These are phyloP conservation scores for Rhodamnia rubescens DNA, from an alignment of 345 rosid genomes.

Conservation along the genomic window DNA sequence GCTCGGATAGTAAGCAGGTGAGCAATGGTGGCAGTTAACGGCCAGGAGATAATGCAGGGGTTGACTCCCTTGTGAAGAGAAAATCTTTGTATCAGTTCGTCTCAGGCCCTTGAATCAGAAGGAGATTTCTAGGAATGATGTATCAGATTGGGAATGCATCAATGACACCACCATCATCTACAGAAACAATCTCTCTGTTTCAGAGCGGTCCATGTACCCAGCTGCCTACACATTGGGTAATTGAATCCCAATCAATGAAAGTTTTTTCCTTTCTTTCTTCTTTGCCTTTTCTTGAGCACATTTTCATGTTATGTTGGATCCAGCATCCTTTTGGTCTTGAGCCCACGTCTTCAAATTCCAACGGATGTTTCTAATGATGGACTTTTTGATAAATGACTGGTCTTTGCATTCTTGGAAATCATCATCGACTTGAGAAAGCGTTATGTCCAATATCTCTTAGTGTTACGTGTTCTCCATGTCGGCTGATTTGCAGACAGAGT, in stretches of 20 bases:
- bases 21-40: conserved; percentile 39
- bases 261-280: not conserved
- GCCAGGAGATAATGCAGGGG: conserved; percentile 40
- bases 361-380: not conserved
- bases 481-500: conserved; percentile 57
- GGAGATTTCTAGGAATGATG: conserved; percentile 61
- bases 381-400: not conserved
- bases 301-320: not conserved
- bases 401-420: not conserved
- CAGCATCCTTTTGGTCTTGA: not conserved
- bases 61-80: conserved; percentile 38
- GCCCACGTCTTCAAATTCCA: not conserved
- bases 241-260: not conserved
- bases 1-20: conserved; percentile 5
- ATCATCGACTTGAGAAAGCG: not conserved
- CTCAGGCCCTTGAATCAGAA: conserved; percentile 77
- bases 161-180: conserved; percentile 53
- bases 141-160: conserved; percentile 92
- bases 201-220: conserved; percentile 91
- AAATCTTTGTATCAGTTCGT: conserved; percentile 74
- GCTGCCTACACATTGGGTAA: conserved; percentile 83
- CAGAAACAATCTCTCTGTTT: conserved; percentile 58
- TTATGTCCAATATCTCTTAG: not conserved
- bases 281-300: not conserved
- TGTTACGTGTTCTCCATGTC: conserved; percentile 6